These are phyloP conservation scores for Fagopyrum tataricum DNA, from an alignment of 148 eudicot genomes.

Conservation along the genomic window DNA sequence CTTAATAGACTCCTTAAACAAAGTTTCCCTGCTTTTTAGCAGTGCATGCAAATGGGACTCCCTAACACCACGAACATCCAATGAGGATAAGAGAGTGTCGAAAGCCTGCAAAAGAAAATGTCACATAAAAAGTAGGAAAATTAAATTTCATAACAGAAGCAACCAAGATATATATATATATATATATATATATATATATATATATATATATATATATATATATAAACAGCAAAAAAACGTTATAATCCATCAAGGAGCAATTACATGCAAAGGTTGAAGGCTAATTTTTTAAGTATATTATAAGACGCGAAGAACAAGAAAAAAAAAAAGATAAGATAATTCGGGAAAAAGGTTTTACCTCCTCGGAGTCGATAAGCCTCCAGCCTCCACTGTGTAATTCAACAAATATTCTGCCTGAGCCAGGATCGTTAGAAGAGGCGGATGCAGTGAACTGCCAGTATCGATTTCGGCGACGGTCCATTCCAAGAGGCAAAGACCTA, in stretches of 20 bases:
- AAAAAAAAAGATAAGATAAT: neutral
- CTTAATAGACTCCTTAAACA: slow-evolving; percentile 52
- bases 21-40: slow-evolving; percentile 50
- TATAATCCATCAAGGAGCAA: neutral
- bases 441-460: slow-evolving; percentile 86
- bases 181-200: too few relatives aligned
- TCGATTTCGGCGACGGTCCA: slow-evolving; percentile 81
- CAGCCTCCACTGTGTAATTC: slow-evolving; percentile 64
- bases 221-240: neutral
- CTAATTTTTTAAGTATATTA: neutral
- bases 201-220: too few relatives aligned
- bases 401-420: slow-evolving; percentile 75
- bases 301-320: neutral
- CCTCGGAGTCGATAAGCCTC: slow-evolving; percentile 81
- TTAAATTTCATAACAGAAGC: neutral
- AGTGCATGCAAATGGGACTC: slow-evolving; percentile 69
- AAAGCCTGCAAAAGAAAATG: slow-evolving; percentile 45
- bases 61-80: slow-evolving; percentile 79
- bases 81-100: slow-evolving; percentile 58
- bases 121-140: neutral
- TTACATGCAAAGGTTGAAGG: neutral
- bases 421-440: slow-evolving; percentile 72
- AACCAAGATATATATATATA: neutral
- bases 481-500: slow-evolving; percentile 87
- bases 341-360: slow-evolving; percentile 32